phyloP scores from a whole-genome alignment of 2,329 filamentous ascomycete species.

The Scedosporium minutisporum region DNA sequence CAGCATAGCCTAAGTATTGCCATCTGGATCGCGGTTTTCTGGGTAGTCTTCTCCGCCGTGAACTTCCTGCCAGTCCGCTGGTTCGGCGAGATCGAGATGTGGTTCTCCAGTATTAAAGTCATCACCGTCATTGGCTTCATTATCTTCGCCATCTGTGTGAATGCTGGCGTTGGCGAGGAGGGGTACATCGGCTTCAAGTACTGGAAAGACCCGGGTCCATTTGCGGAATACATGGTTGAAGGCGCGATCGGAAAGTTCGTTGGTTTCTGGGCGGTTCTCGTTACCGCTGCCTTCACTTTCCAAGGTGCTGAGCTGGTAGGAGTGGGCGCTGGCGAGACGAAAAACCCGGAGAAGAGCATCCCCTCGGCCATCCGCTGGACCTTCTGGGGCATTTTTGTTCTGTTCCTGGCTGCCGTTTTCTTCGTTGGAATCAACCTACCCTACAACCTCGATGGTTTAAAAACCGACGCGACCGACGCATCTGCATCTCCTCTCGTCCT shows the following conservation, averaged over 20 bases:
- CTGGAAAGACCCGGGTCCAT: constrained; percentile 60
- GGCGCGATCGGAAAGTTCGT: constrained; percentile 52
- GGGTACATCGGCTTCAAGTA: constrained; percentile 68
- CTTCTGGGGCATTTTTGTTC: constrained; percentile 62
- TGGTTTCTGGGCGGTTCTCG: constrained; percentile 59
- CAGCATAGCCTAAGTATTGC: constrained; percentile 50
- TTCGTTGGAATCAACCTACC: constrained; percentile 65
- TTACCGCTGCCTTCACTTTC: constrained; percentile 61
- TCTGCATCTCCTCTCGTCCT: constrained; percentile 58
- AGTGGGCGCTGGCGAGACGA: constrained; percentile 68
- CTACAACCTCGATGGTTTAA: constrained; percentile 45
- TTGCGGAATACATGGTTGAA: constrained; percentile 47
- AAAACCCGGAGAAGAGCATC: constrained; percentile 62
- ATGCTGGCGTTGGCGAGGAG: constrained; percentile 58
- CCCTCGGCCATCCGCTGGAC: constrained; percentile 65
- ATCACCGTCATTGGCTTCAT: constrained; percentile 65
- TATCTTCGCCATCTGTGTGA: constrained; percentile 67
- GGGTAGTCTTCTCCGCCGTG: constrained; percentile 55
- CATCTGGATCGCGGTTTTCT: constrained; percentile 67
- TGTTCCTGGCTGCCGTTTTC: constrained; percentile 58
- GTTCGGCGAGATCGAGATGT: constrained; percentile 73
- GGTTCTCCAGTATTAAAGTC: constrained; percentile 69
- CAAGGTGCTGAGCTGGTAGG: constrained; percentile 69
- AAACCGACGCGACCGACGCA: constrained; percentile 43
- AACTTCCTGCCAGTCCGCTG: constrained; percentile 64